Percentiles rank a stretch among this genome's conserved stretches.
Conservation (phyloP, 2,329 filamentous ascomycete genomes). For the Fusarium sp. region DNA sequence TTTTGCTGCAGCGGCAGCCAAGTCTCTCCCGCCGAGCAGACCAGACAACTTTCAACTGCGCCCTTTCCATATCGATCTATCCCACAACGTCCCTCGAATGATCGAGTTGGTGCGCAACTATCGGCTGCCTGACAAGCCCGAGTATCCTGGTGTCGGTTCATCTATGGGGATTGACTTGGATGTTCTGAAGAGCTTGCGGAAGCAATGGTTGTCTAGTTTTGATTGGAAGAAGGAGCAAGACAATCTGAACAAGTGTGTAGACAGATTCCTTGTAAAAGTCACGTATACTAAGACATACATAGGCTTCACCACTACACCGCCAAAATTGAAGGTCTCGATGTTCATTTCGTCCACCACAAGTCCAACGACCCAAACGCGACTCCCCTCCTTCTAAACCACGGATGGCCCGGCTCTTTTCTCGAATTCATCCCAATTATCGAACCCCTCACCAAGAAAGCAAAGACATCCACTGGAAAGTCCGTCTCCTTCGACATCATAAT, state of each 20-base stretch:
- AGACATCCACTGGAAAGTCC: not conserved
- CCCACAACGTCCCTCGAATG: not conserved
- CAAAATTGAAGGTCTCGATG: not conserved
- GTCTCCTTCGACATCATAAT: not conserved
- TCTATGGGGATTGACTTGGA: not conserved
- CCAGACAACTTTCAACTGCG: not conserved
- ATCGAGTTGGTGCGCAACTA: not conserved
- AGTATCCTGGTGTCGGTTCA: not conserved
- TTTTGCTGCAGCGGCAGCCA: not conserved
- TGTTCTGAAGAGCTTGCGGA: not conserved
- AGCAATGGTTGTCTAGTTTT: not conserved
- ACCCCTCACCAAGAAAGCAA: not conserved
- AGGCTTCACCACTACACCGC: not conserved
- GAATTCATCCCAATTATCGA: not conserved
- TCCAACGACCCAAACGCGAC: not conserved
- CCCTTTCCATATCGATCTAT: not conserved
- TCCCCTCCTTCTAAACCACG: not conserved
- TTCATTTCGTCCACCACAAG: not conserved
- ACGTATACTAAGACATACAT: not conserved
- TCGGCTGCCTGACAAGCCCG: not conserved
- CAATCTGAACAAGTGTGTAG: not conserved
- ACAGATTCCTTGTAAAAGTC: not conserved
- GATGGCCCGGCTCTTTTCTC: not conserved
- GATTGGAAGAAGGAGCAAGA: not conserved
- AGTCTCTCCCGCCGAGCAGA: not conserved